Base-by-base conservation (phyloP, 805 yeast species). In the Grigorovia jiainica region DNA sequence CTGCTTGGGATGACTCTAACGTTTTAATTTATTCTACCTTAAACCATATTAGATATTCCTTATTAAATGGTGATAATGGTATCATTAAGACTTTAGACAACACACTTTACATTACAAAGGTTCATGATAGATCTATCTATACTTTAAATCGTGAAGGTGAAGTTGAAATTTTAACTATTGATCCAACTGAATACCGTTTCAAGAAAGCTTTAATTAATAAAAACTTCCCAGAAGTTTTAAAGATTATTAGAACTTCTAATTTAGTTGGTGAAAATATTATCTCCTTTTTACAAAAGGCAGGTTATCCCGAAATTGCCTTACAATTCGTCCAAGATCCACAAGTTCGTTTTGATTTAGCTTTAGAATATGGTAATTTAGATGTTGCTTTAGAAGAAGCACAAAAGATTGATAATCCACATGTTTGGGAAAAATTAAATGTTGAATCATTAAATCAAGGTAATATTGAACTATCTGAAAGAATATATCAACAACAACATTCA, bases 251-350 rank as follows among this genome's bases (percentile, higher is more conserved):
- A 57, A 78, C 75, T 44, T 89, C 97, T 18, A 87, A 85, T 56
- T 73, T 92, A 58, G 98, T 92, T 40, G 99, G 99, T 49, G 97
- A 94, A 68, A 87, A 89, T 61, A 92, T 92, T 58, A 89, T 92
- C 61, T 92, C 94, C 4, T 92, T 90, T 62, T 73, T 92, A 56
- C 95, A 92, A 63, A 82, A 89, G 68, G 78, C 86, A 58, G 99
- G 98, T 2, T 90, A 82, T 61, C 97, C 98, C 21, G 99, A 92
- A 65, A 80, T 92, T 63, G 98, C 99, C 2, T 72, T 92, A 47
- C 97, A 90, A 64, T 94, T 92, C 58, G 98, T 92, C 41, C 83
- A 87, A 65, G 98, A 92, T 61, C 82, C 97, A 5, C 95, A 89
- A 62, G 86, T 97, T 34, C 78, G 95, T 64, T 90, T 92, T 56